Conservation (phyloP, 139 green algal genomes). For the Chlamydomonas eustigma region DNA sequence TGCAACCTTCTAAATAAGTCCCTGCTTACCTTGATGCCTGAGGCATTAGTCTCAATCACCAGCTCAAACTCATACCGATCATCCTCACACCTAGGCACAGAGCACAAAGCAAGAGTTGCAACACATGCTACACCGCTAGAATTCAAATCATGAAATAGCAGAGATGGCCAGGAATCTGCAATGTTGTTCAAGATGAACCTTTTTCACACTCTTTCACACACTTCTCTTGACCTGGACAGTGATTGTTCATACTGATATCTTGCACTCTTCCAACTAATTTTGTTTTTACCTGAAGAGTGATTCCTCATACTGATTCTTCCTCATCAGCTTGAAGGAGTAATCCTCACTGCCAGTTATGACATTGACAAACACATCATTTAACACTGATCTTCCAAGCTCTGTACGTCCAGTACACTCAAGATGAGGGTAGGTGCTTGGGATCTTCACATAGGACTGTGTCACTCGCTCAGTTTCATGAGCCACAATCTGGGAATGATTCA, state of each 20-base stretch:
- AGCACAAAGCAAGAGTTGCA: not conserved
- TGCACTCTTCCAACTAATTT: no score
- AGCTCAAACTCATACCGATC: slow-evolving; percentile 98
- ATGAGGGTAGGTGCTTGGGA: slow-evolving; percentile 78
- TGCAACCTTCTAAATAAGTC: no score
- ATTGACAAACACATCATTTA: slow-evolving; percentile 91
- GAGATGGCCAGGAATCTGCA: no score
- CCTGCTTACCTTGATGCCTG: slow-evolving; percentile 43
- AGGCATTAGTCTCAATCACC: slow-evolving; percentile 79
- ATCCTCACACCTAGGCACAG: slow-evolving; percentile 87
- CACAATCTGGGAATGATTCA: slow-evolving; percentile 10
- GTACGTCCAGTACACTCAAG: slow-evolving; percentile 42
- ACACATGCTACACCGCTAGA: not conserved
- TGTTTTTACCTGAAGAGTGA: slow-evolving; percentile 65
- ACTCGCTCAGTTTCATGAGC: slow-evolving; percentile 40
- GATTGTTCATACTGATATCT: no score
- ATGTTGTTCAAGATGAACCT: no score
- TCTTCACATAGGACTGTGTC: slow-evolving; percentile 86
- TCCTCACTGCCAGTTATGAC: slow-evolving; percentile 86
- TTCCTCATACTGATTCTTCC: slow-evolving; percentile 92
- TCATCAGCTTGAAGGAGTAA: slow-evolving; percentile 83
- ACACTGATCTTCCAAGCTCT: slow-evolving; percentile 45
- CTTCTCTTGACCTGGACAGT: no score
- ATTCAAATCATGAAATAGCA: no score
- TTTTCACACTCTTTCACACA: no score